Conservation (phyloP, 2,329 filamentous ascomycete genomes). For the Chrysoporthe austroafricana region DNA sequence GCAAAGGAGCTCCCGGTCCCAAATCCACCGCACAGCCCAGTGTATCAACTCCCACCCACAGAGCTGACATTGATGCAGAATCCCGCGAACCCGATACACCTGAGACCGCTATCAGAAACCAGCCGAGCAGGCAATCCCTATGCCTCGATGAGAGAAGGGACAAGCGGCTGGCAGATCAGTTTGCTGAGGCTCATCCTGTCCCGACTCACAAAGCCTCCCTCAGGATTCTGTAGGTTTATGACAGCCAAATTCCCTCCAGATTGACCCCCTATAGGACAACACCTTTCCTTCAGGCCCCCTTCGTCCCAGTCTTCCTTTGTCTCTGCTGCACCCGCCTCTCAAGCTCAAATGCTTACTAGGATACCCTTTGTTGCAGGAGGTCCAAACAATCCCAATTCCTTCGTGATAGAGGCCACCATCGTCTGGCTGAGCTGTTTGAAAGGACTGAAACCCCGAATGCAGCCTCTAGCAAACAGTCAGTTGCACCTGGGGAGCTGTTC, state of each 20-base stretch:
- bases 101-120: neutral
- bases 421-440: neutral
- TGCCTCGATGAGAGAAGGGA: neutral
- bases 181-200: neutral
- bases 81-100: neutral
- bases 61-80: neutral
- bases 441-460: neutral
- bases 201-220: neutral
- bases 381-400: constrained; percentile 10
- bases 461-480: neutral
- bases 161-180: neutral
- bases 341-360: constrained; percentile 1
- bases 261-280: neutral
- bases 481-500: neutral
- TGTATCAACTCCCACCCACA: neutral
- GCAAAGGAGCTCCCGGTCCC: neutral
- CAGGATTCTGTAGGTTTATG: neutral
- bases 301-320: neutral
- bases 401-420: neutral
- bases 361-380: neutral
- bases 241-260: too few species aligned
- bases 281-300: neutral
- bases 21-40: neutral
- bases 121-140: neutral
- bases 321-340: neutral